Evolutionary conservation across 176 grass and related monocot genomes (phyloP).

Genomic region (Themeda triandra): DNA sequence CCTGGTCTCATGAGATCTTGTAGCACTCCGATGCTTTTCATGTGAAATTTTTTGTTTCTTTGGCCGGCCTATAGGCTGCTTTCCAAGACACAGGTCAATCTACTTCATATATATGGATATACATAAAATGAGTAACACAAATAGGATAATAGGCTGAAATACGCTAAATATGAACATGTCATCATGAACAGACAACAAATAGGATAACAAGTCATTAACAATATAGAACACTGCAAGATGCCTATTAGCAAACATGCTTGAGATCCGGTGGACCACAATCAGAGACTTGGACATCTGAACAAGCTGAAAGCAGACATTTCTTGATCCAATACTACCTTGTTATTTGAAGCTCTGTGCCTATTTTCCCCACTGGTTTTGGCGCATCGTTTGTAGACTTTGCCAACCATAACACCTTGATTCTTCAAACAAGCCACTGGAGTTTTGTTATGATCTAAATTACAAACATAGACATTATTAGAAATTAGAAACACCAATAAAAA

Average conservation of each 20-base stretch:
- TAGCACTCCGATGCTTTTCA: not conserved
- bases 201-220: not conserved
- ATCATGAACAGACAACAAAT: not conserved
- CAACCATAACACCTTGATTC: not conserved
- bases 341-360: not conserved
- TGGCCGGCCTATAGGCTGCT: not conserved
- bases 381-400: too few relatives aligned
- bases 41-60: constrained; percentile 1
- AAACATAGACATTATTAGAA: constrained; percentile 13
- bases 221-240: constrained; percentile 18
- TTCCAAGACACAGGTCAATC: not conserved
- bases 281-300: not conserved
- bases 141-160: not conserved
- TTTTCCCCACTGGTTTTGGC: not conserved
- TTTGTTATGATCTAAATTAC: constrained; percentile 6
- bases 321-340: constrained; percentile 20
- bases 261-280: not conserved
- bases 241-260: not conserved
- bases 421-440: not conserved
- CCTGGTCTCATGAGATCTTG: not conserved
- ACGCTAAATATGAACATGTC: not conserved
- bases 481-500: too few relatives aligned
- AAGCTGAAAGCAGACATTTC: constrained; percentile 1
- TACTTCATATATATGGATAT: constrained; percentile 1
- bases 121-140: not conserved